phyloP scores from a whole-genome alignment of 768 basidiomycete species.

The Agaricus sinodeliciosus region DNA sequence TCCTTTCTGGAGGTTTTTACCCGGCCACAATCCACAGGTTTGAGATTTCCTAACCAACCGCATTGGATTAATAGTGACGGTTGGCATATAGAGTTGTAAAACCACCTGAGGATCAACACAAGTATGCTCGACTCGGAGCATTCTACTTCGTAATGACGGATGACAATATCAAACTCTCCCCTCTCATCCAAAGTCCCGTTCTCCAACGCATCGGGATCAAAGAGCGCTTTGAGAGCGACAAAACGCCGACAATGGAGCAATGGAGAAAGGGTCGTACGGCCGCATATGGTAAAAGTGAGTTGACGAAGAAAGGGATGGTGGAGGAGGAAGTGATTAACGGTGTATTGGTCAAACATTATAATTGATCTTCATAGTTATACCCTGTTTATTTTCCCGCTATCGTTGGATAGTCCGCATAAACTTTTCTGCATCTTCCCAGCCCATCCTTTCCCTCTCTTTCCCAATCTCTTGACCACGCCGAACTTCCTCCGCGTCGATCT shows the following conservation, averaged over 20 bases:
- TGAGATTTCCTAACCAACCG: not conserved
- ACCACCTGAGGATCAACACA: not conserved
- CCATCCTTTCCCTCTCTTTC: conserved; percentile 76
- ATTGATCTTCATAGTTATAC: not conserved
- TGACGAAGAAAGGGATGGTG: not conserved
- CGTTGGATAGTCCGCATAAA: conserved; percentile 13
- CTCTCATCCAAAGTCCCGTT: not conserved
- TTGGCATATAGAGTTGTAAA: conserved; percentile 39
- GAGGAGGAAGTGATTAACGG: not conserved
- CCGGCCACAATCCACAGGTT: conserved; percentile 48
- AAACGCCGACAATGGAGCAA: not conserved
- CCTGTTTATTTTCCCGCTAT: too few species aligned
- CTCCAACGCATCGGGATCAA: not conserved
- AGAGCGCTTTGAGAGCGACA: not conserved
- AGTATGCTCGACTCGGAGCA: not conserved
- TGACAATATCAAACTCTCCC: not conserved
- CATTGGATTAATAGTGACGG: not conserved
- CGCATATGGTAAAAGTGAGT: not conserved
- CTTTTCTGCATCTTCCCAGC: conserved; percentile 49
- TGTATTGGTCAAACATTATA: not conserved
- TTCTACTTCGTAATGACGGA: not conserved
- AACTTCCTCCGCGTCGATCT: conserved; percentile 66
- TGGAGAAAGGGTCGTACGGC: not conserved
- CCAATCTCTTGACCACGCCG: conserved; percentile 45
- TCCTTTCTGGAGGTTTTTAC: conserved; percentile 56